A percentile compares a stretch with the other conserved stretches of the same genome.
phyloP scores from a whole-genome alignment of 2,329 filamentous ascomycete species.

The Neoarthrinium moseri region DNA sequence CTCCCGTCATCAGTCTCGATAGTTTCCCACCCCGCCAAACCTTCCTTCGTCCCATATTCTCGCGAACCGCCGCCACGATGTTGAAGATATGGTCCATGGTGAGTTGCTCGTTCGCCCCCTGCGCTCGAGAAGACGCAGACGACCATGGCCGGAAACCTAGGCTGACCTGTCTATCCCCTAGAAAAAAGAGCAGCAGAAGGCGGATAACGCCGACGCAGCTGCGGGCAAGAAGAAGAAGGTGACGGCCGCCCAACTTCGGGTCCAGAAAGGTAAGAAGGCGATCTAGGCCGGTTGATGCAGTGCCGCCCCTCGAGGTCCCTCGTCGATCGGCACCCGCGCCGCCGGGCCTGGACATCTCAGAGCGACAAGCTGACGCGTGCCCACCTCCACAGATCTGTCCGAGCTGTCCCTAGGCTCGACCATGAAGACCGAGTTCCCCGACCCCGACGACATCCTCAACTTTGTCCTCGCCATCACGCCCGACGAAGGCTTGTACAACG shows the following conservation, averaged over 20 bases:
- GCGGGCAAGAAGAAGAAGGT: slow-evolving; percentile 97
- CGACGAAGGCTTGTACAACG: slow-evolving; percentile 86
- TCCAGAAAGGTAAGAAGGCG: slow-evolving; percentile 79
- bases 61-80: slow-evolving; percentile 62
- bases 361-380: slow-evolving; percentile 1
- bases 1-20: slow-evolving; percentile 1
- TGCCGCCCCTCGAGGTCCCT: no score
- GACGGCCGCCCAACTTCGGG: slow-evolving; percentile 89
- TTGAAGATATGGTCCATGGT: slow-evolving; percentile 99
- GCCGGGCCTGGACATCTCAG: not conserved
- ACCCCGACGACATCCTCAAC: slow-evolving; percentile 83
- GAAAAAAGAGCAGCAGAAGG: slow-evolving; percentile 97
- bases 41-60: not conserved
- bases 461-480: slow-evolving; percentile 80
- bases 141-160: not conserved
- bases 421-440: slow-evolving; percentile 78
- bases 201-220: slow-evolving; percentile 74
- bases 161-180: slow-evolving; percentile 38
- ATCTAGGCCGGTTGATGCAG: no score
- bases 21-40: not conserved
- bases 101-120: no score
- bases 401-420: slow-evolving; percentile 77
- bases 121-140: no score
- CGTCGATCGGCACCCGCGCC: not conserved
- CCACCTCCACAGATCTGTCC: slow-evolving; percentile 63